Base-by-base conservation (phyloP, 2,329 filamentous ascomycete genomes). In the Xylariomycetidae sp. region DNA sequence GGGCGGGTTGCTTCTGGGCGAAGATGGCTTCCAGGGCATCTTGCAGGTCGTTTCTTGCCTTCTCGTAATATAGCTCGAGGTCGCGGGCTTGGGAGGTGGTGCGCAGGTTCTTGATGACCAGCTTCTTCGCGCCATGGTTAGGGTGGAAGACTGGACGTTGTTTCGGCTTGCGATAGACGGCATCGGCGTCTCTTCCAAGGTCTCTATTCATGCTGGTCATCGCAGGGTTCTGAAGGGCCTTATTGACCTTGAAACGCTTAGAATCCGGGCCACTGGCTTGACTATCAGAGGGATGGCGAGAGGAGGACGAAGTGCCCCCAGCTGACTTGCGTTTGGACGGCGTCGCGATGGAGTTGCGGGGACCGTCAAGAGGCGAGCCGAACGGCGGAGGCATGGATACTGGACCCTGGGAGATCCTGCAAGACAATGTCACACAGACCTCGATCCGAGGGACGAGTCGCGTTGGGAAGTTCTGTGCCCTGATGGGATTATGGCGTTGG, bases 81-180 rank as follows among this genome's bases (percentile, higher is more conserved):
- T 87, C 76, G 34, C 74, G 68, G 32, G 63, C 52, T 24, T 60
- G 56, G 37, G 72, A 70, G n/a, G 73, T 63, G 1, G 74, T 72
- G 38, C 82, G 79, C 43, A 95, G 72, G 56, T 95, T 96, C 73
- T 95, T 95, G 50, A 98, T 85, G n/a, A 90, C 76, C 28, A 98
- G 74, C 60, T 83, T 89, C 68, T 83, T 89, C 14, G 86, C 80
- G 19, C 87, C 88, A 9, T 72, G 69, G 50, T 85, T 78, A 10
- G 86, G 80, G 47, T 82, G 84, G 53, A 89, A 85, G 31, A 64
- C 60, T 14, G 58, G 52, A 16, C 44, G 57, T 9, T 22, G 10
- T n/a, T n/a, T n/a, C n/a, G n/a, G n/a, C n/a, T n/a, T 74, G 45
- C 76, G 61, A 48, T 68, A 65, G 40, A 70, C 60, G 33, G 60